These are phyloP conservation scores for Ophiostoma triangulosporum DNA, from an alignment of 2,329 filamentous ascomycete species.

Conservation along the genomic window DNA sequence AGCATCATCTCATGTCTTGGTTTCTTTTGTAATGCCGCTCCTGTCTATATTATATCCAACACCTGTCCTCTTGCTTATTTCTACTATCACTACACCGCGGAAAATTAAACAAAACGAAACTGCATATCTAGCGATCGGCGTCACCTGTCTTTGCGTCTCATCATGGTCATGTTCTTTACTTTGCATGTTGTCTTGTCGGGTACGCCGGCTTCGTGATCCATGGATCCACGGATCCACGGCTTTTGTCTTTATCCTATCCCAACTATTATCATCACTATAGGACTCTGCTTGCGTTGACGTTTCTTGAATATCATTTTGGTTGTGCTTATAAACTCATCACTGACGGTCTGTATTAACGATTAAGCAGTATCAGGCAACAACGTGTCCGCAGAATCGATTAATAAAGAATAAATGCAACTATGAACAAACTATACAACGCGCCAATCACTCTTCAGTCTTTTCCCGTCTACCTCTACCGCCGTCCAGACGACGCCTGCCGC, in stretches of 20 bases:
- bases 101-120: too few relatives aligned
- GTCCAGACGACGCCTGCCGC: conserved; percentile 31
- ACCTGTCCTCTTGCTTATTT: neutral
- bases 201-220: too few relatives aligned
- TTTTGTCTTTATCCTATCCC: neutral
- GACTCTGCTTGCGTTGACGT: neutral
- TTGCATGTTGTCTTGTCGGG: too few relatives aligned
- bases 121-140: too few relatives aligned
- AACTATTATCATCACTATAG: too few relatives aligned
- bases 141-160: too few relatives aligned
- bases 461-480: conserved; percentile 10
- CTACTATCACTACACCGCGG: neutral
- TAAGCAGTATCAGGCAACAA: too few relatives aligned
- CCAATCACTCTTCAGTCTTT: neutral
- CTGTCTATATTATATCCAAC: neutral
- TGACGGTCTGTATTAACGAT: too few relatives aligned
- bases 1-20: neutral
- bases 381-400: too few relatives aligned
- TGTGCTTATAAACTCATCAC: too few relatives aligned
- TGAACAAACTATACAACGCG: neutral
- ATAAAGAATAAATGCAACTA: neutral
- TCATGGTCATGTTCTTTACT: too few relatives aligned
- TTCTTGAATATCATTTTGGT: neutral
- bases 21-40: neutral
- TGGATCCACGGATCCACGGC: too few relatives aligned